Evolutionary conservation across 352 stramenopile genomes (phyloP).

Genomic region (Globisporangium alternatum): DNA sequence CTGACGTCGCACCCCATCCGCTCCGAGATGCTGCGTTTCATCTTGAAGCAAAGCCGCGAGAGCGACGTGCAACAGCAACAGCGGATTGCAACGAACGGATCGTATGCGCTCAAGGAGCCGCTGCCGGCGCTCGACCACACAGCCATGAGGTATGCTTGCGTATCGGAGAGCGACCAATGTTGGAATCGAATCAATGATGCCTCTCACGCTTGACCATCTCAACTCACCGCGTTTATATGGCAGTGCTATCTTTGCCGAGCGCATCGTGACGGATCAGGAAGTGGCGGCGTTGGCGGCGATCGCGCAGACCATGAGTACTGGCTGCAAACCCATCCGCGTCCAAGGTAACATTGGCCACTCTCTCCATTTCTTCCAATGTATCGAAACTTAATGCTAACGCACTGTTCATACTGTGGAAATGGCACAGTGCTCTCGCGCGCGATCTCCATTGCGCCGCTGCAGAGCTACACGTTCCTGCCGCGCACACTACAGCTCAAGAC

Average conservation of each 20-base stretch:
- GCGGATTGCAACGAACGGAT: background rate
- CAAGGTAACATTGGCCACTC: constrained; percentile 22
- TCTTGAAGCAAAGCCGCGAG: constrained; percentile 27
- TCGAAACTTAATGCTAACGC: background rate
- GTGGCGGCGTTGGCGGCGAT: constrained; percentile 28
- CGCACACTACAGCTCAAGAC: constrained; percentile 33
- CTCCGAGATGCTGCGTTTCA: constrained; percentile 32
- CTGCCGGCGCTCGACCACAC: background rate
- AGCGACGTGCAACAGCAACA: constrained; percentile 6
- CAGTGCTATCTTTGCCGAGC: constrained; percentile 31
- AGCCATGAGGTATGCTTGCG: constrained; percentile 6
- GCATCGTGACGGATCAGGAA: constrained; percentile 18
- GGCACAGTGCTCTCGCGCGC: constrained; percentile 28
- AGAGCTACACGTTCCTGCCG: constrained; percentile 39
- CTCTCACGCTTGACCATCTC: background rate
- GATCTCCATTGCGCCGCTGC: constrained; percentile 24
- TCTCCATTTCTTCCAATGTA: background rate
- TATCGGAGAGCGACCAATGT: background rate
- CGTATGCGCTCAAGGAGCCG: background rate
- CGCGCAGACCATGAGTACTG: constrained; percentile 29
- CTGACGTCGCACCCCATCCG: constrained; percentile 39
- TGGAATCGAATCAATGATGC: background rate
- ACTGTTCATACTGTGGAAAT: background rate
- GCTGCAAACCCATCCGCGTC: constrained; percentile 29
- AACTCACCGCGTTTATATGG: background rate